These are phyloP conservation scores for Fusarium pininemorale DNA, from an alignment of 2,329 filamentous ascomycete species.

Conservation along the genomic window DNA sequence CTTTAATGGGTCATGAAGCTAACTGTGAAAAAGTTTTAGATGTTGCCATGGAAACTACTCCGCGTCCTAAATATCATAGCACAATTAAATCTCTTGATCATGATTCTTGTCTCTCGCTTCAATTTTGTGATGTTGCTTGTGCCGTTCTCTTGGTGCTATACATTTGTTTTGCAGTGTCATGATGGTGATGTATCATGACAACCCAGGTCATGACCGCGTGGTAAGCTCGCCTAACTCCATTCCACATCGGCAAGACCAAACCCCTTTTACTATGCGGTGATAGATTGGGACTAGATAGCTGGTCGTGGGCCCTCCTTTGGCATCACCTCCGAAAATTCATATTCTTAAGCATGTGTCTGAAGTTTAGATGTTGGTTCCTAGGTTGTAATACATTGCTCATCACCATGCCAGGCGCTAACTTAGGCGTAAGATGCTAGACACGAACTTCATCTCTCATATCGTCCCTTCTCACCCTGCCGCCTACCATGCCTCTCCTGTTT, in stretches of 20 bases:
- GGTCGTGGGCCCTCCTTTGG: neutral
- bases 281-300: neutral
- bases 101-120: neutral
- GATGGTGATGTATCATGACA: neutral
- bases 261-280: too few relatives aligned
- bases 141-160: too few relatives aligned
- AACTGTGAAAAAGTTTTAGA: constrained; percentile 33
- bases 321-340: neutral
- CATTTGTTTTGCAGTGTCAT: neutral
- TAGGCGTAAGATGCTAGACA: constrained; percentile 19
- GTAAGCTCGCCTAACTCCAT: neutral
- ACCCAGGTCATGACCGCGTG: neutral
- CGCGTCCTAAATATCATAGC: neutral
- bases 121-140: neutral
- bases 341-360: neutral
- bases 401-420: neutral
- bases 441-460: constrained; percentile 53
- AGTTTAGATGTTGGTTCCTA: neutral
- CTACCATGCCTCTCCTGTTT: constrained; percentile 90
- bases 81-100: neutral
- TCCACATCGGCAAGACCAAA: neutral
- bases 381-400: neutral
- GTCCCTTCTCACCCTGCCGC: constrained; percentile 64
- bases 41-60: neutral
- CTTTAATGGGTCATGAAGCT: constrained; percentile 25